Evolutionary conservation across 2,329 filamentous ascomycete species (phyloP), one percentile per base, ranked within the genome.

Genomic region (Fusarium dlaminii): DNA sequence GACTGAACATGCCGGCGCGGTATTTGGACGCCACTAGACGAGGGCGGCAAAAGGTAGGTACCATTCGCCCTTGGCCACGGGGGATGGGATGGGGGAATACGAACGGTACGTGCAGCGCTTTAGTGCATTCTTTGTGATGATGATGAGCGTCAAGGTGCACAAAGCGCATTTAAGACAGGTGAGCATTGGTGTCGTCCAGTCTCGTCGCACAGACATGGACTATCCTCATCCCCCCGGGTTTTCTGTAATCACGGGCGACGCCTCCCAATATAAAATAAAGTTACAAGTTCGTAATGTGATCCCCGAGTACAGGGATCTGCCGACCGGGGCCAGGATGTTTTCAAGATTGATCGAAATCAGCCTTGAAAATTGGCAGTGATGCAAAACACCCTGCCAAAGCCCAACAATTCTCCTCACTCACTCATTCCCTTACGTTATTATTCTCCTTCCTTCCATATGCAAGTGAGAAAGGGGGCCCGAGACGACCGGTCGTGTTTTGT

Each of bases 231-330:
- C 29, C 55, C 70, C 70, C 60, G 22, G 61, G 55, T 63, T 64
- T 43, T 71, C 45, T 24, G 12, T 46, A 70, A 65, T 66, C 56
- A 60, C 67, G 40, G 59, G 32, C 36, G 27, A 39, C 65, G 62
- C 70, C 55, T 63, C 66, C 54, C 46, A 73, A 73, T 73, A 63
- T 73, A 72, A 58, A 56, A 71, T 74, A 72, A 63, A 63, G 67
- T 54, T 63, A 52, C 51, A 45, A 30, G 52, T 59, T 58, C 66
- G 72, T 73, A 74, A 71, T 57, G 56, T 58, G 42, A 63, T 67
- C 42, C 51, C 66, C 56, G 42, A 49, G 29, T 37, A 27, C 70
- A 73, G 43, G 70, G 70, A 60, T 65, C 30, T 45, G 12, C 42
- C 52, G 27, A n/a, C 60, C 43, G 30, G 65, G 60, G 32, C 43